Evolutionary conservation across 2,329 filamentous ascomycete genomes (phyloP), one percentile per base, ranked within the genome.

Genomic region (Macrophomina pseudophaseolina): DNA sequence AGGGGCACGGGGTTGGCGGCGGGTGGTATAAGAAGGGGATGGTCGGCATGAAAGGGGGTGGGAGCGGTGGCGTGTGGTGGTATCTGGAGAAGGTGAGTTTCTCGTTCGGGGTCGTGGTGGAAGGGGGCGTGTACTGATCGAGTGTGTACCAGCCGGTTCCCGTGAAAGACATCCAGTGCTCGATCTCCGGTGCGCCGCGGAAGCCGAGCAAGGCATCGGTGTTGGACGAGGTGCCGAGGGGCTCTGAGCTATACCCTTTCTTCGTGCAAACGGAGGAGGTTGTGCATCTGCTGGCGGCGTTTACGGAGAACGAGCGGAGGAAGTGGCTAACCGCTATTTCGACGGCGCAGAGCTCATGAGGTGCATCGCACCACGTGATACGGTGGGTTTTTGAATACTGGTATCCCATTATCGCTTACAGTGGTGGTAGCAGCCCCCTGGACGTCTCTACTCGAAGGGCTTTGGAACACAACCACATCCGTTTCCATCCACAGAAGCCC

Each of bases 201-300:
- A 71, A 73, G 12, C 72, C 69, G 33, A 66, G 72, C 23, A 74
- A 73, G 48, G 68, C 72, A 7, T 72, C 72, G 0, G 71, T 74
- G 59, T 69, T 75, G 28, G 73, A 76, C 56, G 71, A 74, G 3
- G 69, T 75, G 8, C 71, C 74, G 7, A 62, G 73, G 12, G 72
- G 72, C 4, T 71, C 70, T 7, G 49, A 71, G 14, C 28, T 75
- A 30, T 74, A 73, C 33, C 66, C 69, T 7, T 71, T 75, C n/a
- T 62, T 62, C n/a, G 58, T 62, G 32, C 58, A 62, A 44, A 28
- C 44, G 18, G 58, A 35, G 44, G 44, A 48, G 4, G 44, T 28
- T n/a, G 42, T 62, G 3, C 58, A 62, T 40, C 12, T 49, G n/a
- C 44, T 62, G 9, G 58, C 58, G 4, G 58, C 58, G n/a, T 11